Evolutionary conservation across 2,329 filamentous ascomycete species (phyloP), one percentile per base, ranked within the genome.

Genomic region (Neoascochyta sp.): DNA sequence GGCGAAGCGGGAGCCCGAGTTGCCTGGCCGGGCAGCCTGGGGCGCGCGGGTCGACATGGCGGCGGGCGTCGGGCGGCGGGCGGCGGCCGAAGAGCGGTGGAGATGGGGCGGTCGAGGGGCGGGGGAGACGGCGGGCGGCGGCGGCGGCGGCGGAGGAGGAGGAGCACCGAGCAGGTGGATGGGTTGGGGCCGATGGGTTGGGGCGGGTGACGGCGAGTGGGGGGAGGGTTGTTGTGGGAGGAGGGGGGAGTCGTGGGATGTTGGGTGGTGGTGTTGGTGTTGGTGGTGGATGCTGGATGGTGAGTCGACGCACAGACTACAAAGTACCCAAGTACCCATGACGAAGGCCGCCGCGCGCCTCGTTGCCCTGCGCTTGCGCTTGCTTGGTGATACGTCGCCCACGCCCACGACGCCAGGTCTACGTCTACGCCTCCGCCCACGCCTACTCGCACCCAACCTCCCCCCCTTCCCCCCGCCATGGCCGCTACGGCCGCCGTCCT

Each of bases 31-130:
- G 57, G 71, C 73, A 60, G 74, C 74, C 78, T 80, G 81, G 78
- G 75, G 81, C 70, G 80, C 80, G 80, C 88, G 81, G 66, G 85
- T 78, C 69, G 89, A 85, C 90, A 96, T 96, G 64, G 25, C 55
- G 39, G 48, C n/a, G n/a, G n/a, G n/a, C n/a, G n/a, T n/a, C n/a
- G n/a, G n/a, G n/a, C n/a, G n/a, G n/a, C n/a, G n/a, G n/a, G n/a
- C n/a, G n/a, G n/a, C n/a, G n/a, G n/a, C n/a, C n/a, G n/a, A n/a
- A n/a, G n/a, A n/a, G n/a, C n/a, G 37, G 25, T 31, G 36, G 13
- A 15, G 38, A 36, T 45, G 52, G 46, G 39, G 45, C 45, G 47
- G 50, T n/a, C n/a, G n/a, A n/a, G n/a, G n/a, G n/a, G n/a, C n/a
- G n/a, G n/a, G n/a, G n/a, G n/a, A n/a, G n/a, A n/a, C n/a, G n/a